Evolutionary conservation across 2,329 filamentous ascomycete species (phyloP), one percentile per base, ranked within the genome.

Genomic region (Trichoderma citrinoviride): DNA sequence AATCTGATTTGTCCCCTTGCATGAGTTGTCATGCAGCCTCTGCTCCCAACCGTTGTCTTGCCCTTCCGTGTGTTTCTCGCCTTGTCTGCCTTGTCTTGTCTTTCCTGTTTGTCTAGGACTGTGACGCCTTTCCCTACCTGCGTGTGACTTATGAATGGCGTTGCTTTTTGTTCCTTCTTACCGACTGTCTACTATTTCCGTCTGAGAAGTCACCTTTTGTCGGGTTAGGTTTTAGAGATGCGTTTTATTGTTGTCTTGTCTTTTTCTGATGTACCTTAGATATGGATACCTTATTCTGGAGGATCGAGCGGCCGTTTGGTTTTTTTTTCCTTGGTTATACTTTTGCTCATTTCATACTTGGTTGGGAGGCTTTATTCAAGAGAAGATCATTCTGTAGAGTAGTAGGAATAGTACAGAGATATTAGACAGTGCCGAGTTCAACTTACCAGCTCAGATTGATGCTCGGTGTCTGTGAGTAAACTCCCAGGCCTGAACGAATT

Each of bases 1-100:
- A 33, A 61, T 44, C 52, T 37, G 60, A 62, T 62, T 54, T 53
- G 46, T 44, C 56, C 44, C 56, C 56, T 60, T 60, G 56, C 47
- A 61, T 61, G 47, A 33, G 25, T 14, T 53, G 25, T 8, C 37
- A 61, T 61, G 37, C 57, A 52, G 47, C 58, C 37, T 44, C 25
- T 43, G n/a, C 37, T 43, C 12, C 14, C 17, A 8, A 44, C n/a
- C 27, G 33, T 15, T 33, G 46, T 33, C 37, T 44, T 53, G 10
- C n/a, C 27, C 49, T 23, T 8, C 12, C 29, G 53, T 53, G 58
- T 53, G 33, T 44, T 61, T 50, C 10, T n/a, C 23, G n/a, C 19
- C 49, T 19, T 15, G 41, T 37, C 19, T 54, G 41, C 25, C 27
- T 46, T 40, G 29, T 29, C n/a, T 37, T 37, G 14, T n/a, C 10